phyloP scores from a whole-genome alignment of 164 flowering plant genomes.

The Liriodendron chinense region DNA sequence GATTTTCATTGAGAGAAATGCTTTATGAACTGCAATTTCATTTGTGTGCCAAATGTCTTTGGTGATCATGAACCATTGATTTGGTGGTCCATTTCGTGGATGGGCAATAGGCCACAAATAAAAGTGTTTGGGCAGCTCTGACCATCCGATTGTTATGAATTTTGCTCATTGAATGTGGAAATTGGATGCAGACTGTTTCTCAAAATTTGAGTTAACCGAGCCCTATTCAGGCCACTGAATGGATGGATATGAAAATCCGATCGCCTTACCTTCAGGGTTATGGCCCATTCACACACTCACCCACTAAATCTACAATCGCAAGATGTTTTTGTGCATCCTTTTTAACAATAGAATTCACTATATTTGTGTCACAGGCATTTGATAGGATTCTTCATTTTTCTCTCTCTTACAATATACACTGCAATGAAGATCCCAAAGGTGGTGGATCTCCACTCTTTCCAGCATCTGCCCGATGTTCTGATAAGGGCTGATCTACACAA shows the following conservation, averaged over 20 bases:
- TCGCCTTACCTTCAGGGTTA: no score
- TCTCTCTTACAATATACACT: slow-evolving; percentile 84
- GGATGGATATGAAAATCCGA: no score
- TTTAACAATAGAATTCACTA: not conserved
- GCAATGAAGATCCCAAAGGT: slow-evolving; percentile 78
- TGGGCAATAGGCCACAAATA: no score
- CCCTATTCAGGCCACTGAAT: no score
- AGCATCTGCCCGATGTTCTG: slow-evolving; percentile 59
- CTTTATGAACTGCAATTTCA: not conserved
- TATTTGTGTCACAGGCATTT: slow-evolving; percentile 65
- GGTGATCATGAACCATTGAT: not conserved
- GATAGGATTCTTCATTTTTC: slow-evolving; percentile 94
- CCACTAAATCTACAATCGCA: no score
- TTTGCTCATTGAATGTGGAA: no score
- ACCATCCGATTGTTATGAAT: no score
- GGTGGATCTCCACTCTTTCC: slow-evolving; percentile 64
- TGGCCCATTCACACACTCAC: no score
- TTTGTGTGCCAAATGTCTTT: not conserved
- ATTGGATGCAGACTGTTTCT: no score
- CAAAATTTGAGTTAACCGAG: no score
- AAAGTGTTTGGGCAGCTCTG: no score
- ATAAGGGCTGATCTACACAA: slow-evolving; percentile 68
- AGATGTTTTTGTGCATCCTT: no score
- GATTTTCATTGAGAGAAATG: not conserved
- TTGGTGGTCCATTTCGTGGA: not conserved